Evolutionary conservation across 805 yeast genomes (phyloP).

Genomic region (Nakazawaea ernobii): DNA sequence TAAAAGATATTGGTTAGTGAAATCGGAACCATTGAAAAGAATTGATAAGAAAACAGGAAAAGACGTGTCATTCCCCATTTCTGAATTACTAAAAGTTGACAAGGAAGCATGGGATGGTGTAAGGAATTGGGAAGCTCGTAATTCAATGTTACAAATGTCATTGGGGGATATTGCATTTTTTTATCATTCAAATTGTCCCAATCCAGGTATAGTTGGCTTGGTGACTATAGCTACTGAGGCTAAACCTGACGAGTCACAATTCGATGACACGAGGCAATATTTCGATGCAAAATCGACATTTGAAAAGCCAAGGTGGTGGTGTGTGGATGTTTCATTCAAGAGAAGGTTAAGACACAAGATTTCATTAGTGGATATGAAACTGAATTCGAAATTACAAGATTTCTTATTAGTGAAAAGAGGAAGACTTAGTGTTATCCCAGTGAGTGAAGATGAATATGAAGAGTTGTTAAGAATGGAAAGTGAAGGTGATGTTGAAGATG

Average conservation of each 20-base stretch:
- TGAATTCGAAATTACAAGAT: constrained; percentile 26
- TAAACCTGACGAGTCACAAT: constrained; percentile 34
- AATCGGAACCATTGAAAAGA: constrained; percentile 49
- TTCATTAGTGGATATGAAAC: constrained; percentile 33
- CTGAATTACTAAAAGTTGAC: constrained; percentile 32
- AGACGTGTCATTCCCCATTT: constrained; percentile 44
- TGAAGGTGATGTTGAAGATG: constrained; percentile 19
- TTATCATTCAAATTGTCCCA: constrained; percentile 50
- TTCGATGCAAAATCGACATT: constrained; percentile 39
- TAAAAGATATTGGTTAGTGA: constrained; percentile 44
- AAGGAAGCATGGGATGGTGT: constrained; percentile 56
- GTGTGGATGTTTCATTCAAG: constrained; percentile 42
- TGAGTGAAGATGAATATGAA: constrained; percentile 35
- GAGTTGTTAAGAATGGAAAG: constrained; percentile 31
- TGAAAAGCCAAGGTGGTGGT: constrained; percentile 50
- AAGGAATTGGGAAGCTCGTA: constrained; percentile 51
- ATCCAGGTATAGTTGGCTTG: constrained; percentile 51
- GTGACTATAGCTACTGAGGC: constrained; percentile 30
- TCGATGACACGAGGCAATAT: constrained; percentile 36
- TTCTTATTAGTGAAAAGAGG: constrained; percentile 43
- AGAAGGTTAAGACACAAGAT: constrained; percentile 38
- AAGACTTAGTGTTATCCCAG: constrained; percentile 47
- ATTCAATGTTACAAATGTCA: constrained; percentile 42
- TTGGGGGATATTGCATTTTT: constrained; percentile 42
- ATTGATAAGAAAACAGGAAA: constrained; percentile 39